These are phyloP conservation scores for Scedosporium dehoogii DNA, from an alignment of 2,329 filamentous ascomycete genomes.

Conservation along the genomic window DNA sequence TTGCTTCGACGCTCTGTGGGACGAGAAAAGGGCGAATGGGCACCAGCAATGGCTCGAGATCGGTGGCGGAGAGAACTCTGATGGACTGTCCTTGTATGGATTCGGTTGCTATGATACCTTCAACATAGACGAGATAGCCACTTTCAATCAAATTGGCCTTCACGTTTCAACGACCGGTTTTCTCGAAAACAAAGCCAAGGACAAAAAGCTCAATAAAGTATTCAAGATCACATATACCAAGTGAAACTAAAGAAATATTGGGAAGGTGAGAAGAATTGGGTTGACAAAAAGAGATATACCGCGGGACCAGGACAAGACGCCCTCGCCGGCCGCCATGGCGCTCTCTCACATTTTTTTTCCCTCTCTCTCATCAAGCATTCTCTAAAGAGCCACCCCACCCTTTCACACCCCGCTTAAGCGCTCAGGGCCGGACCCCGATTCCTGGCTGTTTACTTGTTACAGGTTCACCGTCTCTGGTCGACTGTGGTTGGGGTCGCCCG, in stretches of 20 bases:
- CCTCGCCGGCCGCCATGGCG: neutral
- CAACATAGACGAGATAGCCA: neutral
- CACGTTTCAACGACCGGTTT: neutral
- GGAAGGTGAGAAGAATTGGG: neutral
- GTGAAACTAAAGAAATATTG: neutral
- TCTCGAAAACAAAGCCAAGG: neutral
- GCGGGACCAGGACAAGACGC: neutral
- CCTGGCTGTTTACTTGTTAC: neutral
- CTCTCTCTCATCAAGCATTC: neutral
- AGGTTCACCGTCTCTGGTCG: neutral
- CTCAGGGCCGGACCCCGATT: conserved; percentile 5
- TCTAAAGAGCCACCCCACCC: neutral
- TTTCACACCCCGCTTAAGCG: conserved; percentile 1
- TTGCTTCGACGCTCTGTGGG: neutral
- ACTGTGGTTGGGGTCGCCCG: neutral
- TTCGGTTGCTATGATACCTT: neutral
- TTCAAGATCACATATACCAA: neutral
- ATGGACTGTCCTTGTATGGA: neutral
- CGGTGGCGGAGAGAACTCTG: neutral
- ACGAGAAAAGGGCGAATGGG: neutral
- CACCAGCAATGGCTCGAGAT: neutral
- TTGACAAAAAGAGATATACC: conserved; percentile 1
- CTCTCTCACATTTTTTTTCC: neutral
- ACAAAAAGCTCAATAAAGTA: neutral
- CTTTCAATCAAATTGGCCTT: neutral